Evolutionary conservation across 1,284 basidiomycete species (phyloP).

Genomic region (Papiliotrema laurentii): DNA sequence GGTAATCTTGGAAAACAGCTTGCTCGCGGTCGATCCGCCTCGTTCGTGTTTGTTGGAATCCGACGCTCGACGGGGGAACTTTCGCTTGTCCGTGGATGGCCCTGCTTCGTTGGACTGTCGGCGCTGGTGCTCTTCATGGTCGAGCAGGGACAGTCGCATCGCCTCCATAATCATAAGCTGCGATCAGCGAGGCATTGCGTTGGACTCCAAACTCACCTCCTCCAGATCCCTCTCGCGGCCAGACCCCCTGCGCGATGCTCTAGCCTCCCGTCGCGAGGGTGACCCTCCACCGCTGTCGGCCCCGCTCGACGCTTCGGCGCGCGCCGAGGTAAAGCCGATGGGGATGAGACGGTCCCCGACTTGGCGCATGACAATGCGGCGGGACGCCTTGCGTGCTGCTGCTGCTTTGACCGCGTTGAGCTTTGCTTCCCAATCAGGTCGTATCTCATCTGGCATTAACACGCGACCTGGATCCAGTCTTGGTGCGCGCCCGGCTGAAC

Average conservation of each 20-base stretch:
- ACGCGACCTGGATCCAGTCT: neutral
- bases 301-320: slow-evolving; percentile 15
- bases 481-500: slow-evolving; percentile 51
- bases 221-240: slow-evolving; percentile 73
- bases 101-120: slow-evolving; percentile 27
- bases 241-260: slow-evolving; percentile 45
- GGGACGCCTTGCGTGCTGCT: slow-evolving; percentile 82
- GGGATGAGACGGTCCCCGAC: slow-evolving; percentile 95
- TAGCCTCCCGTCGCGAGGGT: slow-evolving; percentile 12
- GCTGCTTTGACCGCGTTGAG: slow-evolving; percentile 81
- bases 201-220: slow-evolving; percentile 60
- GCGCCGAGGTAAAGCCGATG: slow-evolving; percentile 73
- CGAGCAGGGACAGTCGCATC: slow-evolving; percentile 88
- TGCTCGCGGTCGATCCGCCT: slow-evolving; percentile 18
- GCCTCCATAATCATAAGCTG: slow-evolving; percentile 99
- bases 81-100: neutral
- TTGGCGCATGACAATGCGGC: slow-evolving; percentile 96
- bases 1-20: slow-evolving; percentile 32
- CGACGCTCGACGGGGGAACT: slow-evolving; percentile 9
- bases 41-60: slow-evolving; percentile 7
- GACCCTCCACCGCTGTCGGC: slow-evolving; percentile 14
- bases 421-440: slow-evolving; percentile 92
- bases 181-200: neutral
- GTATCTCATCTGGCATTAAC: slow-evolving; percentile 68
- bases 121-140: slow-evolving; percentile 62